A percentile compares a stretch with the other conserved stretches of the same genome.
phyloP scores from a whole-genome alignment of 345 rosid species.

The Populus euphratica region DNA sequence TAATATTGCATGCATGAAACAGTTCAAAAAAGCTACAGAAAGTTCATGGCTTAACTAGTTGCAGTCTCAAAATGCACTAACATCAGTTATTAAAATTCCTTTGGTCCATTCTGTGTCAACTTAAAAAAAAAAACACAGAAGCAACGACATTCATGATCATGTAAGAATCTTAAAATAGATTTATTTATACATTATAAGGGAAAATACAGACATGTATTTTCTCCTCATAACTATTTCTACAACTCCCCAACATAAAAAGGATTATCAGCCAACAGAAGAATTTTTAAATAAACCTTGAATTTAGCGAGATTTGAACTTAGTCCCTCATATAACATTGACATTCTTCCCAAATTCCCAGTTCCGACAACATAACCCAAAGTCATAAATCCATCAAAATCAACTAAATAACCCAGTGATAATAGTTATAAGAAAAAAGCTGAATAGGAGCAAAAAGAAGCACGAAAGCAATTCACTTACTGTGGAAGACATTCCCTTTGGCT shows the following conservation, averaged over 20 bases:
- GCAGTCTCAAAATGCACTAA: not conserved
- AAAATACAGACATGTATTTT: not conserved
- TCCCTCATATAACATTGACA: not conserved
- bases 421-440: not conserved
- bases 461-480: constrained; percentile 33
- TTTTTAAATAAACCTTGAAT: not conserved
- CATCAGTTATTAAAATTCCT: not conserved
- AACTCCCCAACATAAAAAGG: not conserved
- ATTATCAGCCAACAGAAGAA: not conserved
- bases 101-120: not conserved
- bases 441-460: not conserved
- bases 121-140: not conserved
- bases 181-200: not conserved
- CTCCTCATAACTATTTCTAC: not conserved
- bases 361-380: not conserved
- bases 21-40: not conserved
- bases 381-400: not conserved
- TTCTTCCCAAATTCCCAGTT: not conserved
- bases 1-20: not conserved
- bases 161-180: not conserved
- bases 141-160: not conserved
- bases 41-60: not conserved
- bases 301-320: not conserved
- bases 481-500: constrained; percentile 21
- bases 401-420: not conserved